Evolutionary conservation across 805 yeast genomes (phyloP), one percentile per base, ranked within the genome.

Genomic region (Yamadazyma scolyti): DNA sequence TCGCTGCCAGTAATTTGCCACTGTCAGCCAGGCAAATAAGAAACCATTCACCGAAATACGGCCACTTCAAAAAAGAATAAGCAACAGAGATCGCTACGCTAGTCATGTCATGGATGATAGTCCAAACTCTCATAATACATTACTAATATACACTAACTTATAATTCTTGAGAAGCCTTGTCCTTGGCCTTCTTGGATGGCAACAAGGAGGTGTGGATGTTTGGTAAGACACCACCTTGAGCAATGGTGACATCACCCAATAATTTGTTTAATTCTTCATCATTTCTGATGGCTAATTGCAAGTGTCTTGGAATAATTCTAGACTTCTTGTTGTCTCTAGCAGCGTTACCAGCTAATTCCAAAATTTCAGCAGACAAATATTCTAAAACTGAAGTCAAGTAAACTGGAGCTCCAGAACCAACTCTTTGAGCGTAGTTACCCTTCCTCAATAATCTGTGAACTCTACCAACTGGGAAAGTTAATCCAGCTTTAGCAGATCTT

Each of bases 401-500:
- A 45, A 90, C 90, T 72, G 97, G 97, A 56, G 97, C 97, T 80
- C 96, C 96, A 50, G 97, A 88, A 79, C 97, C 97, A 54, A 90
- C 82, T 75, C 97, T 82, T 74, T 89, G 95, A 59, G 97, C 95
- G 75, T 90, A 86, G 82, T 89, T 86, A 65, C 96, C 96, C 73
- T 83, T 87, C 80, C 95, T 86, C 60, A 90, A 73, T 54, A 89
- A 77, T 74, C 97, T 82, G 77, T 90, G 96, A 52, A 90, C 93
- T 81, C 97, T 89, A 69, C 97, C 97, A 50, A 90, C 97, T 74
- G 97, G 97, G 94, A 90, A 90, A 56, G 95, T 86, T 61, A 90
- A 79, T 68, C 97, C 97, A 61, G 97, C 97, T 77, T 88, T 90
- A 46, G 96, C 82, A 52, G 97, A 90, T 81, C 97, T 87, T 36